Base-by-base conservation (phyloP, 352 stramenopile species). In the Pythium insidiosum region DNA sequence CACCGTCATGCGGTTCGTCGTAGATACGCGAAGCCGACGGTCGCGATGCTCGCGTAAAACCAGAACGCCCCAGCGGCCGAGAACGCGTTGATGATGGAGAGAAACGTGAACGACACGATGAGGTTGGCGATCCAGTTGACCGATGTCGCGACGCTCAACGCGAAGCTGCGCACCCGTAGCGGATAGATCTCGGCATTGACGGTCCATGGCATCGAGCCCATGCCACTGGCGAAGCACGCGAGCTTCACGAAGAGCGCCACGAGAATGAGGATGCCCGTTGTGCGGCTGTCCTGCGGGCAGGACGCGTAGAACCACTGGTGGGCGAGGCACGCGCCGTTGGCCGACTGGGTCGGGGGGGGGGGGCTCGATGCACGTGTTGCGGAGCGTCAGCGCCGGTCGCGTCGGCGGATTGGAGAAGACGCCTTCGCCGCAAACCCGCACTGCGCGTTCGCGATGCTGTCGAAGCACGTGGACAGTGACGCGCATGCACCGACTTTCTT, bases 171-270 rank as follows among this genome's bases (percentile, higher is more conserved):
- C 16, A 85, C 78, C 25, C 80, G 66, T 6, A 95, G 63, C 6
- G 88, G 86, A 58, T 96, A 98, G 54, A 98, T 97, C 63, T 98
- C 94, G 23, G 83, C 79, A 55, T 97, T 96, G 49, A 98, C 90
- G 1, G 87, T 97, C 92, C 92, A 98, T 0, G 94, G 90, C 65
- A 97, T 86, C 23, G 68, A 83, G 6, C 80, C 79, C 75, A 91
- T 88, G 43, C 75, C 79, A 40, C 68, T 83, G 15, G 75, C 79
- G 43, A 91, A 91, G 43, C 60, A 87, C 4, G 75, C 75, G 3
- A 91, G 43, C 53, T 84, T 88, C 34, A 84, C 35, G 47, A 91
- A 88, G 15, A 91, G 50, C 39, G 66, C 51, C 10, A 66, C 60
- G 30, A 90, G 55, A 29, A 88, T 90, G 28, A 76, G 34, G 47